These are phyloP conservation scores for Pontederia crassipes DNA, from an alignment of 176 grass and related monocot species.

Conservation along the genomic window DNA sequence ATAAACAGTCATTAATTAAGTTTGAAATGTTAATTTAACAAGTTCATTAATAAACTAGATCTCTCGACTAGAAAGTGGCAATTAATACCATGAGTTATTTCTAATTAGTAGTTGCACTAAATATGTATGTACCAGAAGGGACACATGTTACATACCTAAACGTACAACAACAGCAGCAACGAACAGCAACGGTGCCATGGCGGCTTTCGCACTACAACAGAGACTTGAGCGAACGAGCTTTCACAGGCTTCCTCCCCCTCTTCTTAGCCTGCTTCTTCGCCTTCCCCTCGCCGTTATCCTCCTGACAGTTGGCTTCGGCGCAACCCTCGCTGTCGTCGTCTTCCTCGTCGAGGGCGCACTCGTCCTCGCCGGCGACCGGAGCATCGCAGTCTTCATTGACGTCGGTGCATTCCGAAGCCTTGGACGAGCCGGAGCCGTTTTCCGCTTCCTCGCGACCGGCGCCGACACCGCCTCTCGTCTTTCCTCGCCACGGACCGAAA, in stretches of 20 bases:
- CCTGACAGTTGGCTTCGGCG: not conserved
- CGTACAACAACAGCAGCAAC: too few relatives aligned
- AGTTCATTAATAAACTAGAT: too few relatives aligned
- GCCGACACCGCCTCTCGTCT: slow-evolving; percentile 20
- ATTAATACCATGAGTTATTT: too few relatives aligned
- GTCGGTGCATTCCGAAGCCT: not conserved
- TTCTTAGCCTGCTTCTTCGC: not conserved
- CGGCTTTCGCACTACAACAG: not conserved
- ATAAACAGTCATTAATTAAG: too few relatives aligned
- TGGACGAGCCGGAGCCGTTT: too few relatives aligned
- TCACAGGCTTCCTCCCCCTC: not conserved
- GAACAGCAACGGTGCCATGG: too few relatives aligned
- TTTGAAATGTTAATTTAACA: too few relatives aligned
- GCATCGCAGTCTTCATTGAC: not conserved
- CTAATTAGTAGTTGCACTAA: too few relatives aligned
- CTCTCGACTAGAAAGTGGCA: too few relatives aligned
- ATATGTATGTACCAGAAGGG: too few relatives aligned
- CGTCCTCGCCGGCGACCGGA: not conserved
- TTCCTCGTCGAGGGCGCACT: not conserved
- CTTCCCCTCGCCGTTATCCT: not conserved
- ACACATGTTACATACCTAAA: too few relatives aligned
- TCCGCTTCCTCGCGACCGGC: not conserved
- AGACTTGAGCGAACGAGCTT: slow-evolving; percentile 4
- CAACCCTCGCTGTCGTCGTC: not conserved
- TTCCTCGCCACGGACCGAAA: slow-evolving; percentile 28